A percentile compares a stretch with the other conserved stretches of the same genome.
These are phyloP conservation scores for Amesomyces nigricolor DNA, from an alignment of 2,329 filamentous ascomycete genomes.

Conservation along the genomic window DNA sequence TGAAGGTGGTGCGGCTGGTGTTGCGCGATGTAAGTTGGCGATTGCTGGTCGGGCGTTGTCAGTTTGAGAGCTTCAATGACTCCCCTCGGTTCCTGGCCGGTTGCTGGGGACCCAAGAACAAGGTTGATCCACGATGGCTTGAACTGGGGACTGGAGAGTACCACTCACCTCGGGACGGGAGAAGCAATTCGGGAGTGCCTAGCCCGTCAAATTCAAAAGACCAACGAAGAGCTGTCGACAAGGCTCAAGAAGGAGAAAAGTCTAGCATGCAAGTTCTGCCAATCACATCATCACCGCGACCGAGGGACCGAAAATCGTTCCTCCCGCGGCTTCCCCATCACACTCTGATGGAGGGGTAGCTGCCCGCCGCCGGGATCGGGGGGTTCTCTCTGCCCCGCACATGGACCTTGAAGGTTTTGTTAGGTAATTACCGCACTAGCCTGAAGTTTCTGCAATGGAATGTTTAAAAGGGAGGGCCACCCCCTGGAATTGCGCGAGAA, in stretches of 20 bases:
- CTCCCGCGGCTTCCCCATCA: slow-evolving; percentile 6
- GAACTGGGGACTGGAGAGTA: not conserved
- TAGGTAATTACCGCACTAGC: slow-evolving; percentile 13
- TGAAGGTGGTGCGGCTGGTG: slow-evolving; percentile 17
- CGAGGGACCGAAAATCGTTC: slow-evolving; percentile 15
- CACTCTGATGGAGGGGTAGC: slow-evolving; percentile 2
- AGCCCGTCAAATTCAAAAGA: not conserved
- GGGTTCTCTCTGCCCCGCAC: slow-evolving; percentile 5
- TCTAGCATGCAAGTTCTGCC: not conserved
- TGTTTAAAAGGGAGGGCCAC: not conserved
- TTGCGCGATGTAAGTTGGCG: slow-evolving; percentile 4
- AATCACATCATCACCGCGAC: slow-evolving; percentile 5
- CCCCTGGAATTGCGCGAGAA: slow-evolving; percentile 2
- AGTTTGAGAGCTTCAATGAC: slow-evolving; percentile 2
- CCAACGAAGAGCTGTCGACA: not conserved
- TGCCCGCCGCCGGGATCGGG: slow-evolving; percentile 16
- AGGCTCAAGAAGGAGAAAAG: not conserved
- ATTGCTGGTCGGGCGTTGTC: slow-evolving; percentile 3
- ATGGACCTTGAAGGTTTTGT: not conserved
- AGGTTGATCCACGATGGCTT: not conserved
- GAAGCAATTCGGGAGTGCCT: not conserved
- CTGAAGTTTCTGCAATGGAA: not conserved
- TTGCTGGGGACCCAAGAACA: slow-evolving; percentile 4
- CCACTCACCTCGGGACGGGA: not conserved
- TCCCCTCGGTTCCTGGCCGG: not conserved